These are phyloP conservation scores for Termitomyces eurrhizus DNA, from an alignment of 768 basidiomycete genomes.

Conservation along the genomic window DNA sequence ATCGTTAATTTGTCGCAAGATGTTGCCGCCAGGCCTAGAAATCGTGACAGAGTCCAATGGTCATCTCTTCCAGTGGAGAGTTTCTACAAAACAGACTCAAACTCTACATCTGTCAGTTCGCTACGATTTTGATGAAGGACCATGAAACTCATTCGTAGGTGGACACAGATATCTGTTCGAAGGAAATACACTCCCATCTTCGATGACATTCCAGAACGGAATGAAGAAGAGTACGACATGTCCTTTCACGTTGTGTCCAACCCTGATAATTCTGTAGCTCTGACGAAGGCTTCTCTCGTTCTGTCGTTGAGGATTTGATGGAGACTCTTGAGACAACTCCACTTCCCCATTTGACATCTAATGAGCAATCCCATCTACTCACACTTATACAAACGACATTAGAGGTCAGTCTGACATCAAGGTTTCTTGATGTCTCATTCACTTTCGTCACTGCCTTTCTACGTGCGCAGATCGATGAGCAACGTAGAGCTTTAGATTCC, in stretches of 20 bases:
- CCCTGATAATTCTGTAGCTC: constrained; percentile 27
- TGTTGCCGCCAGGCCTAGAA: constrained; percentile 23
- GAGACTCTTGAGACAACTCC: constrained; percentile 58
- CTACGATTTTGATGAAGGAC: background rate
- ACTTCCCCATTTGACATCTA: constrained; percentile 66
- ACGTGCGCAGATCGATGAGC: constrained; percentile 71
- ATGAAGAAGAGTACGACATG: constrained; percentile 42
- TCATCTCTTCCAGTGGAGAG: constrained; percentile 53
- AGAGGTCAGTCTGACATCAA: constrained; percentile 51
- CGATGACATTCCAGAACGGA: constrained; percentile 31
- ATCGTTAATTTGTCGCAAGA: constrained; percentile 61
- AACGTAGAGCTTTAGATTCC: constrained; percentile 84
- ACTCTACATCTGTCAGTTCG: constrained; percentile 16
- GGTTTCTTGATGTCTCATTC: background rate
- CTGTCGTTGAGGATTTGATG: constrained; percentile 57
- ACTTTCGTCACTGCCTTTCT: background rate
- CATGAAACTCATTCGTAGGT: background rate
- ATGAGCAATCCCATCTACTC: constrained; percentile 80
- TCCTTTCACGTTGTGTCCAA: background rate
- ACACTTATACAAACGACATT: constrained; percentile 85
- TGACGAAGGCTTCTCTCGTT: constrained; percentile 56
- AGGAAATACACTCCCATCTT: constrained; percentile 56
- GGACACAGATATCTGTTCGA: constrained; percentile 12
- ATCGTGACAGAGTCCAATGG: constrained; percentile 31
- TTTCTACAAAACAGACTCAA: constrained; percentile 40